Percentiles rank a stretch among this genome's conserved stretches.
These are phyloP conservation scores for Yamadazyma phyllophila DNA, from an alignment of 805 yeast species.

Conservation along the genomic window DNA sequence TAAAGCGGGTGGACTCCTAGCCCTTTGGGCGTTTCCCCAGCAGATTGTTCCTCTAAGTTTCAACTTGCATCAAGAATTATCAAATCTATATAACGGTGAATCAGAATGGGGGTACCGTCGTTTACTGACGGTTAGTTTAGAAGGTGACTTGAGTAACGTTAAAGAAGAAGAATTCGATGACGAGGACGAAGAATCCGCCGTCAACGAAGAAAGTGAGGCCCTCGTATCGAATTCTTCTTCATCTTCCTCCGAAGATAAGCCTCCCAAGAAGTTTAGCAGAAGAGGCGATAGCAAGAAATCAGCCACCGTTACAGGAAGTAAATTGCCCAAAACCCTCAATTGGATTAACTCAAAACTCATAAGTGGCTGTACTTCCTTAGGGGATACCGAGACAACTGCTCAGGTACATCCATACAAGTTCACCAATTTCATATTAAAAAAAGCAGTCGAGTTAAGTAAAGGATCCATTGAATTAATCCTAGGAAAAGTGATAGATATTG, in stretches of 20 bases:
- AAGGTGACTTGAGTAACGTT: constrained; percentile 63
- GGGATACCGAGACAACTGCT: constrained; percentile 86
- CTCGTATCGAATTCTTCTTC: constrained; percentile 1
- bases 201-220: constrained; percentile 5
- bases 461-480: constrained; percentile 81
- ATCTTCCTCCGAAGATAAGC: constrained; percentile 16
- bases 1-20: constrained; percentile 93
- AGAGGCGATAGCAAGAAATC: constrained; percentile 17
- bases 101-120: constrained; percentile 91
- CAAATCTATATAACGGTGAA: constrained; percentile 78
- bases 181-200: constrained; percentile 22
- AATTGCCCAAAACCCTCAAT: constrained; percentile 60
- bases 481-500: constrained; percentile 76
- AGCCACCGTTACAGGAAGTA: constrained; percentile 8
- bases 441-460: constrained; percentile 64
- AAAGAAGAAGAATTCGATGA: constrained; percentile 22
- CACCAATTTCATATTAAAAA: constrained; percentile 76
- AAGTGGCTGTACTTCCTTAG: constrained; percentile 72
- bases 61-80: constrained; percentile 76
- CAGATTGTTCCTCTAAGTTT: constrained; percentile 89
- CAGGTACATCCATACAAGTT: constrained; percentile 96
- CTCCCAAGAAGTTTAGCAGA: constrained; percentile 40
- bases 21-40: constrained; percentile 96
- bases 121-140: constrained; percentile 80
- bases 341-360: constrained; percentile 74